Evolutionary conservation across 768 basidiomycete genomes (phyloP), one percentile per base, ranked within the genome.

Genomic region (Glaciozyma martinii): DNA sequence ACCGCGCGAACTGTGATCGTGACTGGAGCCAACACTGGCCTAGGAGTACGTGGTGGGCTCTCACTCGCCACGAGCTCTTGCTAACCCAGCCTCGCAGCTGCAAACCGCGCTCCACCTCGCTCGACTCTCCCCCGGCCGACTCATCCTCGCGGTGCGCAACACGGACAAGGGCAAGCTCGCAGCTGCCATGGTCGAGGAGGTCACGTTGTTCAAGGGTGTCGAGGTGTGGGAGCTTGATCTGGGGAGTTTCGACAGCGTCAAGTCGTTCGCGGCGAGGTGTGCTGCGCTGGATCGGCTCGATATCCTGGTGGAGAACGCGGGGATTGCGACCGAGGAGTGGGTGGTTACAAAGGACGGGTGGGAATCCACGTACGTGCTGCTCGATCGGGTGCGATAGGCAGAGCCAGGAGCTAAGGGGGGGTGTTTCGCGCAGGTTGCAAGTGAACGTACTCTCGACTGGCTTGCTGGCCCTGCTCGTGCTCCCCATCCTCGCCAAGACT

Each of bases 211-310:
- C 70, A 3, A 47, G n/a, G 50, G 50, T 6, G 25, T 55, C 43
- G 79, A 81, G 59, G 65, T 79, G 10, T 79, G 79, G 78, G 54
- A 75, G 9, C 66, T 82, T 44, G 81, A 83, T 65, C 72, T 82
- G 25, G 71, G 73, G 27, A 68, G 75, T 33, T 81, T 82, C 66
- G 73, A 73, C 12, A 80, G 80, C 5, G 78, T 81, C 37, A 74
- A 68, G 10, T 74, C 71, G 7, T 82, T 81, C 63, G 77, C 71
- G 5, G 75, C 79, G 66, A 74, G 56, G 23, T 78, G 78, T 23
- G 71, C 66, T 10, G 44, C 49, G 18, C 68, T 82, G 25, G 81
- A 81, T 65, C 76, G 82, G 29, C 72, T 83, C 2, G 75, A 63
- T 19, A 21, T 59, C 2, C 25, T 43, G 5, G 37, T 12, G 12